phyloP scores from a whole-genome alignment of 805 yeast genomes.

The Teunomyces pallodes region DNA sequence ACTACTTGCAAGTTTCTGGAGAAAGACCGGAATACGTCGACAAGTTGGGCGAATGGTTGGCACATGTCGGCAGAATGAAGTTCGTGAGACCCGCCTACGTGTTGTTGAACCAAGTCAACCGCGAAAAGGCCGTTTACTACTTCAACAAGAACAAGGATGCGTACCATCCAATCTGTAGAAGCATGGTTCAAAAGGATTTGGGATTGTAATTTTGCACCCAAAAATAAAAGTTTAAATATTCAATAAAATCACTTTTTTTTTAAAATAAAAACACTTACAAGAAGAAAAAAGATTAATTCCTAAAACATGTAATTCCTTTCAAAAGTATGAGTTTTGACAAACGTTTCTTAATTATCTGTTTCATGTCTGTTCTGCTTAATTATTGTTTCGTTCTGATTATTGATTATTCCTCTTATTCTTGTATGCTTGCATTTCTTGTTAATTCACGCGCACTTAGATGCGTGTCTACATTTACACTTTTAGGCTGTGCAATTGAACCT shows the following conservation, averaged over 20 bases:
- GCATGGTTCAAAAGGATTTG: constrained; percentile 81
- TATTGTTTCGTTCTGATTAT: not conserved
- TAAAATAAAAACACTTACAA: not conserved
- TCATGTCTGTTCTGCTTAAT: not conserved
- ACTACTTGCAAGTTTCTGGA: constrained; percentile 60
- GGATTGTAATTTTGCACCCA: constrained; percentile 28
- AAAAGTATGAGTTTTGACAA: too few species aligned
- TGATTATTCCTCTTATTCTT: not conserved
- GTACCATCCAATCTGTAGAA: constrained; percentile 34
- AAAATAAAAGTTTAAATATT: not conserved
- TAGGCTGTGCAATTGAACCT: not conserved
- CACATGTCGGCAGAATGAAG: constrained; percentile 37
- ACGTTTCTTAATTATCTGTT: not conserved
- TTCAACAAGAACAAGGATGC: constrained; percentile 18
- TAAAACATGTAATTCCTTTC: not conserved
- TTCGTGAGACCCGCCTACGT: constrained; percentile 34
- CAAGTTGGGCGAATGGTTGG: constrained; percentile 54
- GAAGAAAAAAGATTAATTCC: not conserved
- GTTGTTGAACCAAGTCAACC: constrained; percentile 20
- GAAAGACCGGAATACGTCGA: constrained; percentile 45
- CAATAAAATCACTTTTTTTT: not conserved
- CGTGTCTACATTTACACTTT: too few species aligned
- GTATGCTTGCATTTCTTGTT: not conserved
- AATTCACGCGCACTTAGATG: too few species aligned
- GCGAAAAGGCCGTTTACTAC: constrained; percentile 26